Evolutionary conservation across 257 asterid species (phyloP).

Genomic region (Orobanche coerulescens): DNA sequence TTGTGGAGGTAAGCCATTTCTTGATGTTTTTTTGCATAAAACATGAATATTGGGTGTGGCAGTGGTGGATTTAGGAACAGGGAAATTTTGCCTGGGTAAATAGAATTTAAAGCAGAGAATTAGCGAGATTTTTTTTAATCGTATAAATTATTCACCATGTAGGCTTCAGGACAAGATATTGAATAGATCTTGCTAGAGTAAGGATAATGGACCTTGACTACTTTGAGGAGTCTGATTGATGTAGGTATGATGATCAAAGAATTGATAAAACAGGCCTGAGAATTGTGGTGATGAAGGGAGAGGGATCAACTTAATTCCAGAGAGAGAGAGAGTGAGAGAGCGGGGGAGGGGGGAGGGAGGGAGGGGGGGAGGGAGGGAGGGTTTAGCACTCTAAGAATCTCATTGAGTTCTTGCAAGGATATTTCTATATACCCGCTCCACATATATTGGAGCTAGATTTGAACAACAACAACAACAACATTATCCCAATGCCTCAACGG

Average conservation of each 20-base stretch:
- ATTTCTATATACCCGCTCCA: too few species aligned
- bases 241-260: neutral
- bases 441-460: too few species aligned
- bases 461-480: too few species aligned
- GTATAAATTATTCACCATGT: neutral
- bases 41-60: slow-evolving; percentile 11
- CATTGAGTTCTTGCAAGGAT: too few species aligned
- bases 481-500: too few species aligned
- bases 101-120: too few species aligned
- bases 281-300: neutral
- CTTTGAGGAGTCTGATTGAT: slow-evolving; percentile 3
- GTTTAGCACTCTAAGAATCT: too few species aligned
- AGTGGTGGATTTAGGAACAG: neutral
- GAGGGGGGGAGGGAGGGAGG: too few species aligned
- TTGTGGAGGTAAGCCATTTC: slow-evolving; percentile 23
- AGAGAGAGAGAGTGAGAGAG: neutral
- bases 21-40: slow-evolving; percentile 12
- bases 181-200: slow-evolving; percentile 2
- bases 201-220: neutral
- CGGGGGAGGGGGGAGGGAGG: too few species aligned
- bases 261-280: neutral
- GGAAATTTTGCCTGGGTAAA: neutral
- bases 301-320: neutral
- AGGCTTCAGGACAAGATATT: neutral
- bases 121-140: too few species aligned